Evolutionary conservation across 176 grass and related monocot species (phyloP), one percentile per base, ranked within the genome.

Genomic region (Paspalum vaginatum): DNA sequence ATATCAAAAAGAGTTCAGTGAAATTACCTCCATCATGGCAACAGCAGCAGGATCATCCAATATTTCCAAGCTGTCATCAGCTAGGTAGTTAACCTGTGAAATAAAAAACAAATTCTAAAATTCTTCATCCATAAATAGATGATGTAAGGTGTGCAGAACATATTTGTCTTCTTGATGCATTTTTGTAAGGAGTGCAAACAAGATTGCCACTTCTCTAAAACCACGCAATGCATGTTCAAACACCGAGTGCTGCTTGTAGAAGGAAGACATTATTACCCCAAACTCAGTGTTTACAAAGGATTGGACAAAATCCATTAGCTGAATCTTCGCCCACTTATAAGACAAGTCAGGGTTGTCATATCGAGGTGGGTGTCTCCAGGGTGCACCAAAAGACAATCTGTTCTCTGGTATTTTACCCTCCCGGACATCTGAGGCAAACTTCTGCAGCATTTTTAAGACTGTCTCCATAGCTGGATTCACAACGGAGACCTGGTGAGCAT

Each of bases 241-340:
- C 5, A 69, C 8, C n/a, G 41, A 74, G 79, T 67, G 21, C 21
- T 57, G 51, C n/a, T 77, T 65, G 63, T n/a, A 53, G 83, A 54
- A 50, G 62, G 38, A 80, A 68, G 5, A 63, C 42, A 68, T 66
- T 46, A 61, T 91, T 94, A 98, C 95, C 86, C 96, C 96, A 76
- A 95, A 98, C 74, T 98, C 92, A 17, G 88, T 84, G 60, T 93
- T 95, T 21, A 88, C 72, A 71, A 88, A 98, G 13, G 90, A 95
- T 83, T 98, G 88, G 62, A 95, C 84, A 76, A 98, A 98, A 86
- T 98, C 96, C 83, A 95, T 91, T 15, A 98, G 83, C 73, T 98
- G 96, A 93, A 98, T 89, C 52, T 91, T 98, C 45, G 92, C 96
- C 96, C 92, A 95, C 68, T 93, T 97, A 61, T 76, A 70, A 52